A percentile compares a stretch with the other conserved stretches of the same genome.
Evolutionary conservation across 2,329 filamentous ascomycete genomes (phyloP).

Genomic region (Penicillium corylophilum): DNA sequence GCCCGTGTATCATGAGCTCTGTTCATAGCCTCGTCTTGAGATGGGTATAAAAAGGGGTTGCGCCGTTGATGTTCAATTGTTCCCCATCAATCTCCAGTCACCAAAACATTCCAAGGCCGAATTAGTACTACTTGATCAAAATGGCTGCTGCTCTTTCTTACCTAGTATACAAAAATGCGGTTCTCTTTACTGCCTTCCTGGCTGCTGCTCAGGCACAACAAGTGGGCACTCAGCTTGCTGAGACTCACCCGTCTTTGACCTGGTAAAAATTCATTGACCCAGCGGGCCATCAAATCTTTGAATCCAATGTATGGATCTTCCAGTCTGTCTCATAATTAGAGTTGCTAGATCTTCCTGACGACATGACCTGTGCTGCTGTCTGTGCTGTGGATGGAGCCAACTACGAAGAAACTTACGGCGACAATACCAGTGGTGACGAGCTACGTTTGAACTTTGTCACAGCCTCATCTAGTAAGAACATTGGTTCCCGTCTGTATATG

Average conservation of each 20-base stretch:
- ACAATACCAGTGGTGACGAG: slow-evolving; percentile 50
- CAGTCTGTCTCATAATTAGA: too few relatives aligned
- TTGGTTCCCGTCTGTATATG: slow-evolving; percentile 61
- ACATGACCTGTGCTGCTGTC: slow-evolving; percentile 53
- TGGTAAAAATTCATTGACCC: slow-evolving; percentile 58
- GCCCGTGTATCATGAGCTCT: slow-evolving; percentile 3
- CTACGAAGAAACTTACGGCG: slow-evolving; percentile 55
- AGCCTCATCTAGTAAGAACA: slow-evolving; percentile 30
- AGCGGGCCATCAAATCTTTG: too few relatives aligned
- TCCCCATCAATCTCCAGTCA: not conserved
- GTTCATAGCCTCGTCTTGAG: not conserved
- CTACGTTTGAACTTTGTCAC: slow-evolving; percentile 53
- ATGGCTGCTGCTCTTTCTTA: slow-evolving; percentile 17
- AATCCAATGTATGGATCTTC: too few relatives aligned
- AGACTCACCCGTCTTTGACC: slow-evolving; percentile 52
- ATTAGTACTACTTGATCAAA: not conserved
- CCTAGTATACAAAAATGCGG: slow-evolving; percentile 12
- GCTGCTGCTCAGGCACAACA: slow-evolving; percentile 30
- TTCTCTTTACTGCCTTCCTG: slow-evolving; percentile 31
- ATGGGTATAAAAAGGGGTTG: slow-evolving; percentile 15
- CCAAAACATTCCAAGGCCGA: not conserved
- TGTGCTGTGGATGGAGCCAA: slow-evolving; percentile 59
- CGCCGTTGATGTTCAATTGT: not conserved
- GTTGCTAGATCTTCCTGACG: slow-evolving; percentile 56
- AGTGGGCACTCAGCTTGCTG: slow-evolving; percentile 28